A percentile compares a stretch with the other conserved stretches of the same genome.
Conservation (phyloP, 768 basidiomycete genomes). For the Xerocomellus dryophilus region DNA sequence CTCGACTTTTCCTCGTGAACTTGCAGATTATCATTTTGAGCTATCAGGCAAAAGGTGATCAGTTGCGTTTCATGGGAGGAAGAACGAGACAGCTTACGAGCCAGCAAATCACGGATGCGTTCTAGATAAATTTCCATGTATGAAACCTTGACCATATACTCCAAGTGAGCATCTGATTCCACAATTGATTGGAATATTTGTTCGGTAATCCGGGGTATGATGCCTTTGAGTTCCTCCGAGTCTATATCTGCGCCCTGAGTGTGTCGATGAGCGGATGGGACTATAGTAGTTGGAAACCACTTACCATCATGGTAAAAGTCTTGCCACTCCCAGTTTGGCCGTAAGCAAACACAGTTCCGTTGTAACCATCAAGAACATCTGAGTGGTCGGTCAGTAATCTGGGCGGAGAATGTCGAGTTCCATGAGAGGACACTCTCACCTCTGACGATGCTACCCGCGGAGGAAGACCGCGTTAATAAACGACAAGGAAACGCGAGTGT, state of each 20-base stretch:
- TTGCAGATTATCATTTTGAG: slow-evolving; percentile 97
- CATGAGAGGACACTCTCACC: slow-evolving; percentile 43
- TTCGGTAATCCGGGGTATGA: slow-evolving; percentile 97
- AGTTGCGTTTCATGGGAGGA: not conserved
- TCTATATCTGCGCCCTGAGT: slow-evolving; percentile 94
- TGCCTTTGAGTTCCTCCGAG: slow-evolving; percentile 86
- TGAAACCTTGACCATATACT: slow-evolving; percentile 98
- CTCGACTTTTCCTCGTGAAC: slow-evolving; percentile 97
- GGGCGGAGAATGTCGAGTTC: not conserved
- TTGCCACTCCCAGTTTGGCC: slow-evolving; percentile 97
- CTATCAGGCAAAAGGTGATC: slow-evolving; percentile 36
- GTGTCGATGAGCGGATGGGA: slow-evolving; percentile 9
- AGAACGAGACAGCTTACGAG: slow-evolving; percentile 59
- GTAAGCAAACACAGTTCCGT: slow-evolving; percentile 96
- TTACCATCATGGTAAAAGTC: slow-evolving; percentile 98
- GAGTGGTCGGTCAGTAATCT: slow-evolving; percentile 19
- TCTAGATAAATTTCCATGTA: slow-evolving; percentile 99
- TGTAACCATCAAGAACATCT: slow-evolving; percentile 99
- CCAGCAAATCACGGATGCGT: slow-evolving; percentile 89
- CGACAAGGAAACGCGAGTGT: slow-evolving; percentile 1
- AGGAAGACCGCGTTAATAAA: slow-evolving; percentile 18
- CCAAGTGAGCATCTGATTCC: slow-evolving; percentile 89
- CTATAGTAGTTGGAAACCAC: slow-evolving; percentile 12
- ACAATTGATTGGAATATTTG: slow-evolving; percentile 99
- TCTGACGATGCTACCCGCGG: slow-evolving; percentile 72